Conservation (phyloP, 164 flowering plant genomes). For the Buxus sempervirens region DNA sequence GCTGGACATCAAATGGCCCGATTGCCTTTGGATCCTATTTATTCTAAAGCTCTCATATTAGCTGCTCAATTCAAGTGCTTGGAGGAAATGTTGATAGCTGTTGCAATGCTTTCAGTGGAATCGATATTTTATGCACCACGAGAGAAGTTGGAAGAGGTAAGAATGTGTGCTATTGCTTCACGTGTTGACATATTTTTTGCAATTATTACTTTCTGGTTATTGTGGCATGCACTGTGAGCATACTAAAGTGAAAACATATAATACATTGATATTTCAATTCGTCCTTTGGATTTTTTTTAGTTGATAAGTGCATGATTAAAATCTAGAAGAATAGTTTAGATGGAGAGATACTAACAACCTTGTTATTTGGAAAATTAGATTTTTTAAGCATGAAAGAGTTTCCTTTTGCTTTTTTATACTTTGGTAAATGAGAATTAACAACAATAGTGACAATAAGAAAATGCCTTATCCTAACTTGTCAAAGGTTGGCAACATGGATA, state of each 20-base stretch:
- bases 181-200: background rate
- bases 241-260: background rate
- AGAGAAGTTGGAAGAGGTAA: slow-evolving; percentile 81
- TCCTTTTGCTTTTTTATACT: no score
- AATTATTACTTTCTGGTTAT: background rate
- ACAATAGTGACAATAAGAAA: no score
- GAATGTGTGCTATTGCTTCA: background rate
- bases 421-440: no score
- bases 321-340: no score
- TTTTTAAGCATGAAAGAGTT: no score
- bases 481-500: no score
- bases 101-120: slow-evolving; percentile 92
- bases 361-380: no score
- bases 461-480: no score
- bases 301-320: no score
- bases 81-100: slow-evolving; percentile 91
- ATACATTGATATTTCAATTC: background rate
- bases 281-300: no score
- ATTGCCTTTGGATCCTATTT: slow-evolving; percentile 81
- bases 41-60: slow-evolving; percentile 79
- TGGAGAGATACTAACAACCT: no score
- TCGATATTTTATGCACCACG: slow-evolving; percentile 82
- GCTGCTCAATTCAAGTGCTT: slow-evolving; percentile 80
- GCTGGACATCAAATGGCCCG: slow-evolving; percentile 88
- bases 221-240: background rate